Evolutionary conservation across 805 yeast genomes (phyloP), one percentile per base, ranked within the genome.

Genomic region (Teunomyces cretensis): DNA sequence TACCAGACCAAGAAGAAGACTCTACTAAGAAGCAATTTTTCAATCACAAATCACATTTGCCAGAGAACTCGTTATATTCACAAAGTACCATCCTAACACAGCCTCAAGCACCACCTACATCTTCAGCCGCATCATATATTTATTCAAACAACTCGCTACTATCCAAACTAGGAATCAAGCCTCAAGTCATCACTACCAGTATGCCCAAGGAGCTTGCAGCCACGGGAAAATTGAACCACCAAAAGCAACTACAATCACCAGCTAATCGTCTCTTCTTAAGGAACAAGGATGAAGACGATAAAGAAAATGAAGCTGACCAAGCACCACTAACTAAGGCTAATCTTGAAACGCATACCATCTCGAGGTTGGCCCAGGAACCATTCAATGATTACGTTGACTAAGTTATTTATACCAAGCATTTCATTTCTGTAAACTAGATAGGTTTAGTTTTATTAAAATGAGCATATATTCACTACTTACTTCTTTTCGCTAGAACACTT

Each of bases 131-230:
- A 30, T 62, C 74, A 19, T 68, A 65, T 41, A 47, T 67, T n/a
- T 62, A 62, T 37, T 53, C 66, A 15, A 70, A 67, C 49, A 64
- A 56, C 42, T 63, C 75, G 2, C 53, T 70, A 14, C 57, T 72
- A 24, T 61, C 71, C 5, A 65, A 63, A 44, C 49, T 72, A 14
- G 77, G 77, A 1, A 69, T 72, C 30, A 55, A 60, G 44, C 76
- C 77, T 0, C 75, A 70, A 49, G 71, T 70, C 9, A 62, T 72
- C 7, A 58, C 69, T 11, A 48, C 71, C 1, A 65, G 62, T 6
- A 32, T 62, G 31, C 64, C 65, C 4, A 43, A 39, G 13, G 48
- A 46, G 33, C 39, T 48, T 30, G 38, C 47, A 2, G 37, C 39
- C 4, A 42, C 48, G n/a, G 46, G 33, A 11, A 48, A 44, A 31